Conservation (phyloP, 441 rosid species). For the Pelargonium myrrhifolium region DNA sequence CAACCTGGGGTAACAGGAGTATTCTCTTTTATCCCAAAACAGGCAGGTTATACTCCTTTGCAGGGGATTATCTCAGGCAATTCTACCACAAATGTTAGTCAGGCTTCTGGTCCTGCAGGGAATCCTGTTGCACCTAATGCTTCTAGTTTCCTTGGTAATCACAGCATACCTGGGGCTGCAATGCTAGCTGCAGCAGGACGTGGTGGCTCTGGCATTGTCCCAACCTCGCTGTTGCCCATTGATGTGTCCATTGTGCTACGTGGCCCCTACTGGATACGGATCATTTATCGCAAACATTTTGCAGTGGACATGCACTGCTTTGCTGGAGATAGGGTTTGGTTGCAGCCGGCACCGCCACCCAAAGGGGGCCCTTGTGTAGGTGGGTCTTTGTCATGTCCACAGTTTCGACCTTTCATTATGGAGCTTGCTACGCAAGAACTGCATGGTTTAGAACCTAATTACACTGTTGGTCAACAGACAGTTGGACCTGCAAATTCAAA, state of each 20-base stretch:
- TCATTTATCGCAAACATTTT: conserved; percentile 89
- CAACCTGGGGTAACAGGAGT: conserved; percentile 51
- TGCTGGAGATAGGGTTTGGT: conserved; percentile 99
- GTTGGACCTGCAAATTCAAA: conserved; percentile 47
- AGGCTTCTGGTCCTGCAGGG: conserved; percentile 38
- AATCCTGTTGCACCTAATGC: conserved; percentile 40
- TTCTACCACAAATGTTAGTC: conserved; percentile 19
- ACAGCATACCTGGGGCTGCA: conserved; percentile 55
- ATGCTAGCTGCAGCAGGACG: conserved; percentile 78
- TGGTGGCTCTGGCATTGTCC: conserved; percentile 96
- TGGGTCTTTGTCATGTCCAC: conserved; percentile 99
- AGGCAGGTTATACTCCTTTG: conserved; percentile 45
- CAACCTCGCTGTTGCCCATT: conserved; percentile 90
- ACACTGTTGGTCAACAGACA: conserved; percentile 59
- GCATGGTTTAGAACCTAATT: conserved; percentile 80
- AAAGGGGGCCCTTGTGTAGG: conserved; percentile 86
- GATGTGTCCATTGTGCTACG: conserved; percentile 98
- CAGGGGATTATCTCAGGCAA: conserved; percentile 45
- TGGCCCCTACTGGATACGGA: conserved; percentile 96
- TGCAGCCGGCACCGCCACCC: conserved; percentile 99
- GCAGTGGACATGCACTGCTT: conserved; percentile 99
- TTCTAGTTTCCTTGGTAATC: conserved; percentile 52
- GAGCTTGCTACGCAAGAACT: conserved; percentile 99
- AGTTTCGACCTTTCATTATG: conserved; percentile 98
- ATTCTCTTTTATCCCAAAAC: conserved; percentile 51